A percentile compares a stretch with the other conserved stretches of the same genome.
These are phyloP conservation scores for Sporothrix curviconia DNA, from an alignment of 2,329 filamentous ascomycete genomes.

Conservation along the genomic window DNA sequence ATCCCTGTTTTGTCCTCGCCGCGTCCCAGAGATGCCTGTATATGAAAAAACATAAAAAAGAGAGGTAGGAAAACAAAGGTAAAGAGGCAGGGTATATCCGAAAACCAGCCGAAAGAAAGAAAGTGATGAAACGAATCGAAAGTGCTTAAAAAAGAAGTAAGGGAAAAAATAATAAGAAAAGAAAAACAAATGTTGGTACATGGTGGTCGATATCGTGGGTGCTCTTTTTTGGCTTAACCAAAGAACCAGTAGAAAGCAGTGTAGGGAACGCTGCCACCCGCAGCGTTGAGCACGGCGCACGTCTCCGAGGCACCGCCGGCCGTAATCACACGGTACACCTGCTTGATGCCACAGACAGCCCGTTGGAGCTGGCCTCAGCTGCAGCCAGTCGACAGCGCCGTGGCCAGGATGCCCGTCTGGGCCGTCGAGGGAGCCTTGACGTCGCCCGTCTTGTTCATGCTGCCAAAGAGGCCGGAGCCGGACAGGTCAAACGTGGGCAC, in stretches of 20 bases:
- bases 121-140: background rate
- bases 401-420: conserved; percentile 39
- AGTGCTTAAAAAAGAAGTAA: too few relatives aligned
- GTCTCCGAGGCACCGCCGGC: conserved; percentile 42
- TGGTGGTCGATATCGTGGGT: too few relatives aligned
- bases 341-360: conserved; percentile 29
- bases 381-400: conserved; percentile 51
- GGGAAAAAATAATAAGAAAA: background rate
- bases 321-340: conserved; percentile 50
- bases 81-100: conserved; percentile 6
- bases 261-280: conserved; percentile 48
- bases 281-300: conserved; percentile 34
- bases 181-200: background rate
- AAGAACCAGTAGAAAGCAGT: conserved; percentile 55
- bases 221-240: conserved; percentile 23
- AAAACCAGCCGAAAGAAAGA: background rate
- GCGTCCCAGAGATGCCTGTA: background rate
- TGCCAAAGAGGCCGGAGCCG: conserved; percentile 34
- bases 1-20: background rate
- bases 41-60: conserved; percentile 1
- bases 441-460: conserved; percentile 41
- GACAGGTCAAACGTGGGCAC: conserved; percentile 56
- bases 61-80: background rate
- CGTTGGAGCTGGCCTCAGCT: conserved; percentile 31
- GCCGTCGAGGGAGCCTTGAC: conserved; percentile 47